Evolutionary conservation across 2,329 filamentous ascomycete genomes (phyloP).

Genomic region (Macrophomina tecta): DNA sequence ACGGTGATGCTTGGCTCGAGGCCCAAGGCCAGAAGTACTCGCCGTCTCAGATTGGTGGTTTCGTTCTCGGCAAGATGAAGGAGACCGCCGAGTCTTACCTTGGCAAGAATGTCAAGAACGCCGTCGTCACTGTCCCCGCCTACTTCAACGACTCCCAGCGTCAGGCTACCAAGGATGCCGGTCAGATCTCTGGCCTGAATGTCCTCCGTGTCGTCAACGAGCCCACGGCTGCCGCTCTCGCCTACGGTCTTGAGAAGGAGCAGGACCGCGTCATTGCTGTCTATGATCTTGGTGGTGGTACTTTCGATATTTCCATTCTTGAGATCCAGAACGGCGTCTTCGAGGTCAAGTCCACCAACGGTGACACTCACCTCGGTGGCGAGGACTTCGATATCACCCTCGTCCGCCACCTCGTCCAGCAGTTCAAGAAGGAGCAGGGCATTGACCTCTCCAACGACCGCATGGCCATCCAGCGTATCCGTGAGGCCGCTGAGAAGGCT

Average conservation of each 20-base stretch:
- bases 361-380: constrained; percentile 97
- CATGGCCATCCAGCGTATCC: constrained; percentile 99
- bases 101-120: constrained; percentile 89
- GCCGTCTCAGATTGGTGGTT: constrained; percentile 96
- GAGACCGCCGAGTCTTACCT: constrained; percentile 96
- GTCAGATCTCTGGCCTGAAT: constrained; percentile 94
- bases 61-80: constrained; percentile 98
- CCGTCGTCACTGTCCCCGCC: constrained; percentile 93
- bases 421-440: constrained; percentile 95
- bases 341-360: constrained; percentile 98
- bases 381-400: constrained; percentile 97
- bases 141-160: constrained; percentile 99
- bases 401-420: constrained; percentile 88
- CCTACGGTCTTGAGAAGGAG: constrained; percentile 96
- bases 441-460: constrained; percentile 90
- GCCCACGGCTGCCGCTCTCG: constrained; percentile 92
- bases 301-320: constrained; percentile 97
- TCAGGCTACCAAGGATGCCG: constrained; percentile 97
- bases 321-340: constrained; percentile 98
- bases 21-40: constrained; percentile 95
- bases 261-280: constrained; percentile 88
- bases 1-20: constrained; percentile 95
- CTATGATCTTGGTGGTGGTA: constrained; percentile 98
- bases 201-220: constrained; percentile 98
- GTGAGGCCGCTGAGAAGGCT: constrained; percentile 97